Base-by-base conservation (phyloP, 2,329 filamentous ascomycete genomes). In the Cordyceps militaris region DNA sequence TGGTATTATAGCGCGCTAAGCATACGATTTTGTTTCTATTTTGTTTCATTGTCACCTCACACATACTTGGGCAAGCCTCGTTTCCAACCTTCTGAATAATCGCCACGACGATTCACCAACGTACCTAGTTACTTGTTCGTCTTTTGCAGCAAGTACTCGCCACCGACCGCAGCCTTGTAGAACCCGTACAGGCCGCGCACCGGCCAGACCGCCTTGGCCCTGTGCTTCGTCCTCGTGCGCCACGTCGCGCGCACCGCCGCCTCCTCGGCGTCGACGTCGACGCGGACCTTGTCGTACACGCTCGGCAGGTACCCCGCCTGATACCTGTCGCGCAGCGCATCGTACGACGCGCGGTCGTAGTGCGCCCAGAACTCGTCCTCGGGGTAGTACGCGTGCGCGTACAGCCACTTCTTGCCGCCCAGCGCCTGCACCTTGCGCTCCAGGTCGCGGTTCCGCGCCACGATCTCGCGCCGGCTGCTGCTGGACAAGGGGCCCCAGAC, bases 361-460 rank as follows among this genome's bases (percentile, higher is more conserved):
- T 81, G 76, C 10, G 73, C 68, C 85, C 86, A 88, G 66, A 89
- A 89, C 62, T 89, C 86, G 0, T 81, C 69, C 63, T 79, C 74
- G 19, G 71, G 74, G 67, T 87, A 87, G 69, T 85, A 88, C 0
- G 83, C 82, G 58, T 88, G 85, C 1, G 85, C 84, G 61, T 89
- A 89, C 1, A 89, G 71, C 75, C 84, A 87, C 70, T 88, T 88
- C 74, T 83, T 84, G 6, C 86, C 86, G 2, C 79, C 76, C 7
- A 86, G 74, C 26, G 80, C 77, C 9, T 76, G 75, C 0, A 88
- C 74, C 56, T 80, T 82, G 9, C 74, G 70, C 69, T 89, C 86
- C 1, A 89, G 73, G 0, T 74, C 75, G 1, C 83, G 77, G 67
- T 89, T 89, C 51, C 76, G 72, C 1, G 65, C 63, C 9, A 87